A percentile compares a stretch with the other conserved stretches of the same genome.
phyloP scores from a whole-genome alignment of 139 green algal genomes.

The Chlorella sorokiniana region DNA sequence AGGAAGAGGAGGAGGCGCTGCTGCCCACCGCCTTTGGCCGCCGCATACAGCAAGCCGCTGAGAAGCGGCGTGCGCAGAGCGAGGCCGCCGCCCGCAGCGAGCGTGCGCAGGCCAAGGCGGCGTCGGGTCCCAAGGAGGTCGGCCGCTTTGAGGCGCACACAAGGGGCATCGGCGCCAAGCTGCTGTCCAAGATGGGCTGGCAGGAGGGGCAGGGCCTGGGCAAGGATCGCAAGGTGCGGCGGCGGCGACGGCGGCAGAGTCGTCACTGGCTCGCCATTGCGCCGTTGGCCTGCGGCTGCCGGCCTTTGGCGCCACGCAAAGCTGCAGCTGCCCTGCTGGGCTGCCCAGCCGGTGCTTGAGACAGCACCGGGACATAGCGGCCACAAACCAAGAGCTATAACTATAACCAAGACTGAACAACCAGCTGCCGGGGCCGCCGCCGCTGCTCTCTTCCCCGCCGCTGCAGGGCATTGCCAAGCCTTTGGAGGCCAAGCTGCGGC shows the following conservation, averaged over 20 bases:
- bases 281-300: neutral
- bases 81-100: constrained; percentile 29
- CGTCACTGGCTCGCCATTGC: no score
- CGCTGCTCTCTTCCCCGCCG: neutral
- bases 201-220: constrained; percentile 76
- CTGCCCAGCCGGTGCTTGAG: neutral
- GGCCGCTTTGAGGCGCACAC: constrained; percentile 91
- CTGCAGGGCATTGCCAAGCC: constrained; percentile 85
- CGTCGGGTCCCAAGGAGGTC: constrained; percentile 39
- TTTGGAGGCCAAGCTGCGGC: constrained; percentile 85
- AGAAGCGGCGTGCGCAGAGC: constrained; percentile 49
- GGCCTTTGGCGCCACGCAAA: neutral
- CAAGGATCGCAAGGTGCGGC: constrained; percentile 34
- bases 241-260: neutral
- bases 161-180: constrained; percentile 93
- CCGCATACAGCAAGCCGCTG: constrained; percentile 45
- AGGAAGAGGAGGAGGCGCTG: constrained; percentile 58
- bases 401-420: no score
- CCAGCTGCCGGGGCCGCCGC: neutral
- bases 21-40: constrained; percentile 83
- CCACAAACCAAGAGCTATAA: no score
- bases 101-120: neutral
- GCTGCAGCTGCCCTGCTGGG: neutral
- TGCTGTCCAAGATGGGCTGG: constrained; percentile 97
- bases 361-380: no score